Evolutionary conservation across 164 flowering plant genomes (phyloP).

Genomic region (Kingdonia uniflora): DNA sequence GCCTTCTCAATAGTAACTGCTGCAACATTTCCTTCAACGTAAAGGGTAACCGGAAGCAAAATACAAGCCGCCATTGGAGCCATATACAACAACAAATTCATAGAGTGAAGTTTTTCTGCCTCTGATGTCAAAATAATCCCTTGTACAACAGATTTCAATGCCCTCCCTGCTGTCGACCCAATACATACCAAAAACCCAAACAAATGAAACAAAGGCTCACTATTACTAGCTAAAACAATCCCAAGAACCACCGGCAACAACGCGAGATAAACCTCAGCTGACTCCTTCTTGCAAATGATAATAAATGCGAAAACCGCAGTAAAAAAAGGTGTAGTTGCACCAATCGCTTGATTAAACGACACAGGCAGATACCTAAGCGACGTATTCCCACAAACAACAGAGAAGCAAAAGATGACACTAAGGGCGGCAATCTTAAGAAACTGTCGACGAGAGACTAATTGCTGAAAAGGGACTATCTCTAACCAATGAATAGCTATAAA

Average conservation of each 20-base stretch:
- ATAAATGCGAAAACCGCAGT: slow-evolving; percentile 84
- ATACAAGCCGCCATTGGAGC: slow-evolving; percentile 90
- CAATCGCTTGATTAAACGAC: slow-evolving; percentile 88
- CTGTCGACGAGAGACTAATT: slow-evolving; percentile 51
- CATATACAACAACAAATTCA: slow-evolving; percentile 88
- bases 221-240: slow-evolving; percentile 75
- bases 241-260: slow-evolving; percentile 83
- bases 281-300: slow-evolving; percentile 68
- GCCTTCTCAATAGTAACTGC: slow-evolving; percentile 54
- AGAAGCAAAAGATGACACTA: slow-evolving; percentile 67
- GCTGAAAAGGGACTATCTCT: slow-evolving; percentile 62
- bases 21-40: slow-evolving; percentile 74
- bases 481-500: slow-evolving; percentile 45
- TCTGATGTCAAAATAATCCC: slow-evolving; percentile 69
- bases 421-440: slow-evolving; percentile 67
- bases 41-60: slow-evolving; percentile 61
- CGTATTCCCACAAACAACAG: slow-evolving; percentile 89
- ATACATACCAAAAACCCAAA: slow-evolving; percentile 76
- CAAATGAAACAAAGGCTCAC: slow-evolving; percentile 78
- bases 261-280: slow-evolving; percentile 61
- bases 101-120: slow-evolving; percentile 74
- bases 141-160: slow-evolving; percentile 85
- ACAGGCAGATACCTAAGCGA: slow-evolving; percentile 78
- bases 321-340: slow-evolving; percentile 94
- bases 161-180: slow-evolving; percentile 84